These are phyloP conservation scores for Eimeria sp. DNA, from an alignment of 169 alveolate species.

Conservation along the genomic window DNA sequence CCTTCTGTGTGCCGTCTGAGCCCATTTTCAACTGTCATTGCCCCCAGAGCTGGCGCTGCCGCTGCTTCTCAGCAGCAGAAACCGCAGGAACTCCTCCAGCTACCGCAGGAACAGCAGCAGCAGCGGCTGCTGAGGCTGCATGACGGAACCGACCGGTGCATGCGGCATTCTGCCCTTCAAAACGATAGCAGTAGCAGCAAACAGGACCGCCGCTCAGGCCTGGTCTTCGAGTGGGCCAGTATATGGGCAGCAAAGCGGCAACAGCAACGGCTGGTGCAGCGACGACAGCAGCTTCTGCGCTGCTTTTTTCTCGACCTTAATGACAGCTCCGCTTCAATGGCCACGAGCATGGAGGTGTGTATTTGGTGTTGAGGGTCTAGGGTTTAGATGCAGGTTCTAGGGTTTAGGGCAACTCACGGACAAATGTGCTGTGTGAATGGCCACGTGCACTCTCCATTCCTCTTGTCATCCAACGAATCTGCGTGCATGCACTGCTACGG, in stretches of 20 bases:
- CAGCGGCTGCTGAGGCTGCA: neutral
- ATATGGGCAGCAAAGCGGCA: constrained; percentile 44
- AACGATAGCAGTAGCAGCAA: neutral
- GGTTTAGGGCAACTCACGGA: neutral
- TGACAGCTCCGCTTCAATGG: constrained; percentile 63
- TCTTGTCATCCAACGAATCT: neutral
- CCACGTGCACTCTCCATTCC: neutral
- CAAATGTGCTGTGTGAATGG: neutral
- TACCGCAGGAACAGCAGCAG: constrained; percentile 25
- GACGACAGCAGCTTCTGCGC: constrained; percentile 71
- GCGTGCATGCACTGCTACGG: neutral
- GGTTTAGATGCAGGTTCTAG: neutral
- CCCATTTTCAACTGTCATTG: neutral
- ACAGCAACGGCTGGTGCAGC: constrained; percentile 48
- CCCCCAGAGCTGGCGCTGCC: neutral
- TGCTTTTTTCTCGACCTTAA: constrained; percentile 79
- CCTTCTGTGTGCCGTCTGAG: constrained; percentile 11
- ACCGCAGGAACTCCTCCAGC: neutral
- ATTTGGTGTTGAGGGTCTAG: neutral
- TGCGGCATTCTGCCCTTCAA: neutral
- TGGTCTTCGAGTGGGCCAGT: constrained; percentile 7
- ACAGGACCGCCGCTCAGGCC: neutral
- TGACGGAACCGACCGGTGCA: neutral
- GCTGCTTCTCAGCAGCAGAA: neutral
- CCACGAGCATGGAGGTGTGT: constrained; percentile 31